Base-by-base conservation (phyloP, 495 filamentous ascomycete genomes). In the Symbiotaphrina buchneri region DNA sequence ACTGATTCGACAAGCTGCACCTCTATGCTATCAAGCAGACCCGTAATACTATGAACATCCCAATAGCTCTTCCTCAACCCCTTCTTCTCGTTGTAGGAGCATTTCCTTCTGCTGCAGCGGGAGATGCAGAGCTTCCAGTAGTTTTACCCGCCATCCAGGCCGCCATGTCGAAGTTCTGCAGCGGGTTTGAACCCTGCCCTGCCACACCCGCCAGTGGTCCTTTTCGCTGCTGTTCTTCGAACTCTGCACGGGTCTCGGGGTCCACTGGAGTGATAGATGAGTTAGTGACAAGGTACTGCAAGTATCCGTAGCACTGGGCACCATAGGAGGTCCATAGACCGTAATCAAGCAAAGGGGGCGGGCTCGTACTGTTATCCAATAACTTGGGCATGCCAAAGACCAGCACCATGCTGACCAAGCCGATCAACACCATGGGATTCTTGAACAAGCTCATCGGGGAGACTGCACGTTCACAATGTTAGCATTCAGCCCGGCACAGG, bases 361-460 rank as follows among this genome's bases (percentile, higher is more conserved):
- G 27, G n/a, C 21, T 28, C 83, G 33, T 68, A 94, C 84, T 91
- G 41, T 91, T 94, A 31, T 95, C 83, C 53, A 95, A 68, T 21
- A 97, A 46, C 51, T 93, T 84, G 6, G 87, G 87, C 70, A 95
- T 71, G 18, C 83, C 83, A 30, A 94, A 54, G 24, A 91, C 82
- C 27, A 91, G 51, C 0, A 48, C 71, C 59, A 94, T 58, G 19
- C 71, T 76, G 15, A 85, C 70, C 14, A 92, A 47, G 8, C 74
- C 78, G 52, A 97, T 65, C 27, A 97, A 54, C 34, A 97, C 91
- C 78, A 95, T 95, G 3, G 87, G 87, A 44, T 75, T 93, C 52
- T 79, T 78, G 41, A 95, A 59, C 25, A 95, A 66, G 38, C 63
- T 60, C 33, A 93, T 39, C 5, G 69, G 63, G 8, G 61, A 64